These are phyloP conservation scores for Ceratobasidium sp. DNA, from an alignment of 1,284 basidiomycete genomes.

Conservation along the genomic window DNA sequence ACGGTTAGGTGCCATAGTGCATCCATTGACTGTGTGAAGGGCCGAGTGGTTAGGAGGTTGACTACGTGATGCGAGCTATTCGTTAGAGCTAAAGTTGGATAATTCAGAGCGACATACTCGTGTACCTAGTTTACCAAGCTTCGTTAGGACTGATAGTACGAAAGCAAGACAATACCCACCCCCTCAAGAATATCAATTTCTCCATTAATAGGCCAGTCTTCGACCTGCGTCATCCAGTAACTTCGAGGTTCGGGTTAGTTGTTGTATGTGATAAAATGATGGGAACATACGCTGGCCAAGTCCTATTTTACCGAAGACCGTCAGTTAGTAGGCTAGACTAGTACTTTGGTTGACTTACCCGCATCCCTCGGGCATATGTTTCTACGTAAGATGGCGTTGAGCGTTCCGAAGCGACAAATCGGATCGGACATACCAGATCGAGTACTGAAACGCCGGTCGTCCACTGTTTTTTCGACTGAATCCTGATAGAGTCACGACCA, in stretches of 20 bases:
- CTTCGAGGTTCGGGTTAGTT: not conserved
- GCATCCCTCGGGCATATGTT: constrained; percentile 49
- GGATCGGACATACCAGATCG: constrained; percentile 6
- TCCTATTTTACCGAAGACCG: constrained; percentile 45
- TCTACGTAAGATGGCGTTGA: constrained; percentile 34
- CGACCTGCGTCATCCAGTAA: constrained; percentile 52
- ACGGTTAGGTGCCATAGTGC: constrained; percentile 48
- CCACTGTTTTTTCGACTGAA: constrained; percentile 40
- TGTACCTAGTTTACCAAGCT: not conserved
- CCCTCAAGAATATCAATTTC: constrained; percentile 61
- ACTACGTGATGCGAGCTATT: not conserved
- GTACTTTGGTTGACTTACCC: constrained; percentile 41
- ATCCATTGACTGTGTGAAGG: constrained; percentile 58
- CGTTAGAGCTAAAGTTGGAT: not conserved
- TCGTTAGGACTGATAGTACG: not conserved
- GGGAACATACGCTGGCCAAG: constrained; percentile 59
- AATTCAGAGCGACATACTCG: constrained; percentile 9
- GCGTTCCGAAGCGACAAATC: constrained; percentile 37
- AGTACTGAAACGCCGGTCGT: constrained; percentile 31
- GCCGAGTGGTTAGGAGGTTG: constrained; percentile 57
- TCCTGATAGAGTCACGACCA: constrained; percentile 41
- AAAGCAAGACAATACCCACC: constrained; percentile 42
- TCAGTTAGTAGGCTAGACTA: not conserved
- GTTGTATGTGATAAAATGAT: not conserved
- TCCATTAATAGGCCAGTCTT: constrained; percentile 57